These are phyloP conservation scores for Cardamine occulta DNA, from an alignment of 345 rosid genomes.

Conservation along the genomic window DNA sequence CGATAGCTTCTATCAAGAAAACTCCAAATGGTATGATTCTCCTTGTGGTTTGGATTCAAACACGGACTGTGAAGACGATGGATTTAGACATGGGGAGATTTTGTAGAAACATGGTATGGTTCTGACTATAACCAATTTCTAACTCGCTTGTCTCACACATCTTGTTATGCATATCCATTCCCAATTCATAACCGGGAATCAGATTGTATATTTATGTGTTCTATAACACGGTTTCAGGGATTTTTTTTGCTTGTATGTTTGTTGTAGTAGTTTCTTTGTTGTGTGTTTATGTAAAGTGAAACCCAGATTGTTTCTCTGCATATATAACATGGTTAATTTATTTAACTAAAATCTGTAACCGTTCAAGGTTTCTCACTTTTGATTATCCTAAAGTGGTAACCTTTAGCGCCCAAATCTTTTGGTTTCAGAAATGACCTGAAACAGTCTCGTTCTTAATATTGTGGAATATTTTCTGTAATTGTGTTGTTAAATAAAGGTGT, in stretches of 20 bases:
- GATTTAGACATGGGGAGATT: slow-evolving; percentile 83
- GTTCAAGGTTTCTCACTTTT: slow-evolving; percentile 9
- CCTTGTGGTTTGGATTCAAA: slow-evolving; percentile 90
- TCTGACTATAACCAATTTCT: slow-evolving; percentile 35
- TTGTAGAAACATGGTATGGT: slow-evolving; percentile 49
- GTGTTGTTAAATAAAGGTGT: background rate
- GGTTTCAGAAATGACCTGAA: background rate
- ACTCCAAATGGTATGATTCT: slow-evolving; percentile 93
- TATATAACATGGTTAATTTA: slow-evolving; percentile 37
- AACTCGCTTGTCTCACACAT: slow-evolving; percentile 25
- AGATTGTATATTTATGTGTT: slow-evolving; percentile 41
- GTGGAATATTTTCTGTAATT: background rate
- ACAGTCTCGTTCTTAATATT: slow-evolving; percentile 7
- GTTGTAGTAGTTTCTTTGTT: slow-evolving; percentile 37
- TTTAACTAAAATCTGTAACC: slow-evolving; percentile 3
- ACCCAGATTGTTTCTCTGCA: slow-evolving; percentile 40
- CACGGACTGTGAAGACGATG: slow-evolving; percentile 84
- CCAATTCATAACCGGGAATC: slow-evolving; percentile 24
- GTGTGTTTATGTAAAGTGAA: slow-evolving; percentile 43
- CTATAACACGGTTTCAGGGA: slow-evolving; percentile 14
- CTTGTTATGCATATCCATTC: slow-evolving; percentile 24
- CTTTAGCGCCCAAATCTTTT: background rate
- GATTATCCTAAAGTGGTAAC: background rate
- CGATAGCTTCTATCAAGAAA: slow-evolving; percentile 96
- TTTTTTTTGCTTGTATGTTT: slow-evolving; percentile 31